Percentiles rank a stretch among this genome's conserved stretches.
Conservation (phyloP, 345 rosid species). For the Kandelia obovata region DNA sequence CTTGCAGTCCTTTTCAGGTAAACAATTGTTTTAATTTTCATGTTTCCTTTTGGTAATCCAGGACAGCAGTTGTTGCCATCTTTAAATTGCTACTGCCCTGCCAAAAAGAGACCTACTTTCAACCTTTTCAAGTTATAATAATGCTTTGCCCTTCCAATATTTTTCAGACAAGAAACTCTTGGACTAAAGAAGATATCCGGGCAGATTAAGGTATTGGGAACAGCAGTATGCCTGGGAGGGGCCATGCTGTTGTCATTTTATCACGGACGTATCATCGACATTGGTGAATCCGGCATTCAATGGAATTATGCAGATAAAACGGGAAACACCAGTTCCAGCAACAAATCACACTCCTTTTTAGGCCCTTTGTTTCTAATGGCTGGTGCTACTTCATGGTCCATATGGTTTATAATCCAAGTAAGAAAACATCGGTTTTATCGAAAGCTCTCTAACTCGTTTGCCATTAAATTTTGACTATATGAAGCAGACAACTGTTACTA, state of each 20-base stretch:
- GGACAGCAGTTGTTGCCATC: too few species aligned
- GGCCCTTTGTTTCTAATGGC: slow-evolving; percentile 62
- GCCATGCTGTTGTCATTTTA: slow-evolving; percentile 90
- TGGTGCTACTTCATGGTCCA: slow-evolving; percentile 57
- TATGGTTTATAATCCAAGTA: slow-evolving; percentile 87
- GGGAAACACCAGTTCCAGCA: slow-evolving; percentile 14
- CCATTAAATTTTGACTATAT: background rate
- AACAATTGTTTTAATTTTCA: background rate
- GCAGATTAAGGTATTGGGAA: slow-evolving; percentile 76
- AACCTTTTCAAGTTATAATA: too few species aligned
- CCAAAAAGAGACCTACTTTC: too few species aligned
- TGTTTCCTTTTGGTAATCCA: background rate
- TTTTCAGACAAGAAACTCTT: slow-evolving; percentile 65
- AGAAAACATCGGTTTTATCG: background rate
- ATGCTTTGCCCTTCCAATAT: background rate
- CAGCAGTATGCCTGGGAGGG: slow-evolving; percentile 70
- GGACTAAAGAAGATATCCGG: slow-evolving; percentile 59
- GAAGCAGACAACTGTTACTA: too few species aligned
- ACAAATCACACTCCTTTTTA: slow-evolving; percentile 41
- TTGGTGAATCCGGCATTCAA: slow-evolving; percentile 65
- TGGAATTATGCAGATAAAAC: slow-evolving; percentile 59
- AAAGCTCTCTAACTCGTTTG: background rate
- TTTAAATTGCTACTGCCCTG: too few species aligned
- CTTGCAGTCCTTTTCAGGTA: slow-evolving; percentile 77
- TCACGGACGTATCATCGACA: slow-evolving; percentile 57